Conservation (phyloP, 139 green algal genomes). For the Chlorella sp. region DNA sequence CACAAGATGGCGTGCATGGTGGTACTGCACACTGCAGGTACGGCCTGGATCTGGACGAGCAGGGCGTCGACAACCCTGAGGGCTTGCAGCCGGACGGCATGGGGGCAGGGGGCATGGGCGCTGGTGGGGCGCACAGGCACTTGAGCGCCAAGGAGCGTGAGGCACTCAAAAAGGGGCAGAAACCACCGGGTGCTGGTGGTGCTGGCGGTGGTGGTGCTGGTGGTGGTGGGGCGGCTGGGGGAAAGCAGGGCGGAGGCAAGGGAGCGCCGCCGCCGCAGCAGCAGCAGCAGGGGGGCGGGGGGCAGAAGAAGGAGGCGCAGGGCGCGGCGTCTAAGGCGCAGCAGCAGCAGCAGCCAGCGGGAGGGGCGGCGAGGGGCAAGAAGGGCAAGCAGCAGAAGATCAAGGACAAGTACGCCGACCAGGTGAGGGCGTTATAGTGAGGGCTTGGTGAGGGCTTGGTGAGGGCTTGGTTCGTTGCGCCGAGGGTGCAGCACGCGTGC, state of each 20-base stretch:
- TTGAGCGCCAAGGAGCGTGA: conserved; percentile 65
- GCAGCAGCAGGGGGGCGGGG: too few species aligned
- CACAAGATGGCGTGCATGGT: too few species aligned
- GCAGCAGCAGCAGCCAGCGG: conserved; percentile 18
- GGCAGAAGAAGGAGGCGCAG: conserved; percentile 3
- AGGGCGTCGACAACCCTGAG: too few species aligned
- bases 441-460: too few species aligned
- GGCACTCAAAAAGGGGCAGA: conserved; percentile 37
- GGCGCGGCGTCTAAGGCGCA: conserved; percentile 7
- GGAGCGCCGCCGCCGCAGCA: not conserved
- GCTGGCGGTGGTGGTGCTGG: too few species aligned
- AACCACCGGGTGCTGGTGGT: not conserved
- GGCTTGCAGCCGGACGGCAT: too few species aligned
- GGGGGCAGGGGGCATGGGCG: not conserved
- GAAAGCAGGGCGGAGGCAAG: too few species aligned
- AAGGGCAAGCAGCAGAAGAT: conserved; percentile 67
- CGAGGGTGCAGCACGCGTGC: too few species aligned
- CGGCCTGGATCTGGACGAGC: conserved; percentile 3
- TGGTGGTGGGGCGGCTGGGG: too few species aligned
- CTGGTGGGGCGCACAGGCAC: conserved; percentile 22
- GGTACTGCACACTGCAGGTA: too few species aligned
- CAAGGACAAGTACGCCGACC: conserved; percentile 81
- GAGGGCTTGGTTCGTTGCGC: too few species aligned
- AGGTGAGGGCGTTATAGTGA: too few species aligned
- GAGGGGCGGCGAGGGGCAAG: conserved; percentile 52